Percentiles rank a stretch among this genome's conserved stretches.
phyloP scores from a whole-genome alignment of 345 rosid genomes.

The Eucalyptus erythrocorys region DNA sequence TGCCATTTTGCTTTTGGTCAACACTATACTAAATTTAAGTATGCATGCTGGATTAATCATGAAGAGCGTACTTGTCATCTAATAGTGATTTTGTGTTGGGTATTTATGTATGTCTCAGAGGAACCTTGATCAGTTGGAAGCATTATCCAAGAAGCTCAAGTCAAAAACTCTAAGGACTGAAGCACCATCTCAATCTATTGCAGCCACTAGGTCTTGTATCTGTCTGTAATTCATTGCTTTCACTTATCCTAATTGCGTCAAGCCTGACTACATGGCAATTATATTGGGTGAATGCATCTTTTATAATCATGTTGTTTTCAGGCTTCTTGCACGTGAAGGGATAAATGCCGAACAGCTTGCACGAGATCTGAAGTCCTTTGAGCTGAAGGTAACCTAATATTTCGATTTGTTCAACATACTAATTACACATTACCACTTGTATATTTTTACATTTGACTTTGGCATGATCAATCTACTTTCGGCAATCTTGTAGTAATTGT shows the following conservation, averaged over 20 bases:
- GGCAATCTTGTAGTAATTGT: neutral
- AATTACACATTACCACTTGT: neutral
- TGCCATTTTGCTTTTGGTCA: neutral
- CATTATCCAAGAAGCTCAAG: constrained; percentile 91
- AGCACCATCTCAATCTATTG: constrained; percentile 89
- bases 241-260: neutral
- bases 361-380: constrained; percentile 89
- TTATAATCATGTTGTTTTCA: constrained; percentile 1
- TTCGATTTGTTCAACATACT: neutral
- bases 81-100: neutral
- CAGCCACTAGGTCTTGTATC: constrained; percentile 71
- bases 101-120: constrained; percentile 38
- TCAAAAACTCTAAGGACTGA: constrained; percentile 80
- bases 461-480: neutral
- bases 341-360: constrained; percentile 97
- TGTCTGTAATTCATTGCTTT: neutral
- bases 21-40: neutral
- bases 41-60: neutral
- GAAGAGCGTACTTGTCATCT: neutral
- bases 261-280: neutral
- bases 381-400: constrained; percentile 53
- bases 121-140: constrained; percentile 90
- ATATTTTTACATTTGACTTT: neutral
- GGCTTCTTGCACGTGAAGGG: constrained; percentile 97
- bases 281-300: neutral